phyloP scores from a whole-genome alignment of 169 alveolate genomes.

The Theileria luwenshuni region DNA sequence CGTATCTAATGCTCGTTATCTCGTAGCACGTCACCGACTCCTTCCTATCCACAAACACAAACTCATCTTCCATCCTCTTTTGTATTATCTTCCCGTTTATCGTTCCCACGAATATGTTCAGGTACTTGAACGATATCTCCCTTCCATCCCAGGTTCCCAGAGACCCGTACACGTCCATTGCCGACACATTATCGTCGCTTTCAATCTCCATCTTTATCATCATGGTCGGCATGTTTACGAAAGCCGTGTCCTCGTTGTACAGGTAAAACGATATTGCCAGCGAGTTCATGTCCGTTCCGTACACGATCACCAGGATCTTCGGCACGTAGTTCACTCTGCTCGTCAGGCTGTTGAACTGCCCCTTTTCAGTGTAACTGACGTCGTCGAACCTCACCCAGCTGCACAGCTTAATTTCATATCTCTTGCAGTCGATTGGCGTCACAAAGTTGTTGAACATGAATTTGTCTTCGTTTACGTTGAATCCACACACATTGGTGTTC shows the following conservation, averaged over 20 bases:
- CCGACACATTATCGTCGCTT: neutral
- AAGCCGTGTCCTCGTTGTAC: slow-evolving; percentile 28
- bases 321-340: slow-evolving; percentile 1
- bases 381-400: slow-evolving; percentile 26
- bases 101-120: slow-evolving; percentile 37
- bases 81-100: slow-evolving; percentile 17
- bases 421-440: neutral
- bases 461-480: slow-evolving; percentile 4
- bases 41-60: slow-evolving; percentile 3
- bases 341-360: neutral
- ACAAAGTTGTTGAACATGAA: slow-evolving; percentile 8
- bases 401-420: slow-evolving; percentile 18
- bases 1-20: slow-evolving; percentile 11
- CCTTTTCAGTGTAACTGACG: neutral
- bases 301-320: slow-evolving; percentile 19
- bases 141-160: slow-evolving; percentile 22
- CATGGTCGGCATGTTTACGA: slow-evolving; percentile 18
- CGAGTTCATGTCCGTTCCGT: neutral
- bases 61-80: neutral
- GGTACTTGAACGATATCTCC: slow-evolving; percentile 19
- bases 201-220: slow-evolving; percentile 10
- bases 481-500: slow-evolving; percentile 11
- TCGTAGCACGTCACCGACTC: slow-evolving; percentile 10
- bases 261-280: slow-evolving; percentile 31
- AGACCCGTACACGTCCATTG: slow-evolving; percentile 7